Conservation (phyloP, 2,329 filamentous ascomycete species). For the Ophiostoma montium region DNA sequence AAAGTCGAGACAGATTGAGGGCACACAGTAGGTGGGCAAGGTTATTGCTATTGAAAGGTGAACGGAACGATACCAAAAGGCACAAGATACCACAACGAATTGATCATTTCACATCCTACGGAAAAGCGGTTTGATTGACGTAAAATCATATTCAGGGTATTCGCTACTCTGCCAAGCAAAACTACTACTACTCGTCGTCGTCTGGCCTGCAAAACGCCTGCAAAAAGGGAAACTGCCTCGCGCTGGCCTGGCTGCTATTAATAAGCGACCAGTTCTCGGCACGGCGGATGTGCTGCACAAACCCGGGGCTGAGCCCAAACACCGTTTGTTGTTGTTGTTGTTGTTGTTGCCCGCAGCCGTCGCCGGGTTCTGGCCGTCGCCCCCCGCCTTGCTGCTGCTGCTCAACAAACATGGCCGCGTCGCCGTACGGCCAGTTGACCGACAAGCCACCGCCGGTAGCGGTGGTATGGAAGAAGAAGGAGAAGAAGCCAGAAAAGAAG, state of each 20-base stretch:
- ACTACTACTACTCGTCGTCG: neutral
- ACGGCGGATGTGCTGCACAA: slow-evolving; percentile 8
- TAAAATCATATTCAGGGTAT: neutral
- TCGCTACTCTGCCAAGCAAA: neutral
- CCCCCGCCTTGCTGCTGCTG: neutral
- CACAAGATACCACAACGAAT: no score
- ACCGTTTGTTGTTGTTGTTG: neutral
- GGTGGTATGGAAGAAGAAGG: no score
- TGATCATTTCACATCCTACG: no score
- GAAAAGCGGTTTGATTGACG: neutral
- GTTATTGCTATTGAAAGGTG: no score
- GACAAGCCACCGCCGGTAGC: slow-evolving; percentile 8
- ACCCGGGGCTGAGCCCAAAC: slow-evolving; percentile 6
- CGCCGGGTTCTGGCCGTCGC: no score
- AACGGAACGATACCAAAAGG: no score
- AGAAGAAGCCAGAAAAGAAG: no score
- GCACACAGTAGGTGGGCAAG: slow-evolving; percentile 4
- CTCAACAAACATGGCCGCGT: slow-evolving; percentile 7
- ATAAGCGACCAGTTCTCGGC: slow-evolving; percentile 7
- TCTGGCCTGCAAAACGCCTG: neutral
- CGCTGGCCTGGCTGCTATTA: neutral
- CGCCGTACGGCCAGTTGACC: slow-evolving; percentile 9
- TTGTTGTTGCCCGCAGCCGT: no score
- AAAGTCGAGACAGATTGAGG: slow-evolving; percentile 51
- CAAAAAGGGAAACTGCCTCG: neutral